Conservation (phyloP, 768 basidiomycete genomes). For the Amanita rubescens region DNA sequence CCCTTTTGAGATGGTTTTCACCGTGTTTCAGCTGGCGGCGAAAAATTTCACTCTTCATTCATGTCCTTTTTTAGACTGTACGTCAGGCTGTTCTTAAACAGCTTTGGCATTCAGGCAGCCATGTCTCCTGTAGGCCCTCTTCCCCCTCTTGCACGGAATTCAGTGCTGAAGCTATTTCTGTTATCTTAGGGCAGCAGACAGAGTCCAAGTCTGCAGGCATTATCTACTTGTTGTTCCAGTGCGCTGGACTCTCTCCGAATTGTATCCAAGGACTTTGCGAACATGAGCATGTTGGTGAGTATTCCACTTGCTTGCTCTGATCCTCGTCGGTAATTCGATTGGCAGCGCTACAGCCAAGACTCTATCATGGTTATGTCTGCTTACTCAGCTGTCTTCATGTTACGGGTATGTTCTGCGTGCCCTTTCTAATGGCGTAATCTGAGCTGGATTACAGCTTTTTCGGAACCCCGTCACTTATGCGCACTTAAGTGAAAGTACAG, state of each 20-base stretch:
- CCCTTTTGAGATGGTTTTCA: slow-evolving; percentile 1
- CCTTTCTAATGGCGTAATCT: not conserved
- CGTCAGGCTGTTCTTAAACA: slow-evolving; percentile 77
- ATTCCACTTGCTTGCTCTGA: not conserved
- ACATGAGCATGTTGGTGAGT: slow-evolving; percentile 66
- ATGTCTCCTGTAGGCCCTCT: slow-evolving; percentile 42
- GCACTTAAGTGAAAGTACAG: slow-evolving; percentile 53
- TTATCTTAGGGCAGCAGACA: slow-evolving; percentile 42
- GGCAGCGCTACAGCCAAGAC: slow-evolving; percentile 78
- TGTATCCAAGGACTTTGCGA: slow-evolving; percentile 65
- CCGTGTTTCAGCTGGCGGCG: slow-evolving; percentile 49
- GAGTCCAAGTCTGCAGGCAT: slow-evolving; percentile 57
- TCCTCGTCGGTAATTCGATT: slow-evolving; percentile 9
- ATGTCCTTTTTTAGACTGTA: slow-evolving; percentile 71
- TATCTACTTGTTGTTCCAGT: slow-evolving; percentile 67
- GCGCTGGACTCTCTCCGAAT: slow-evolving; percentile 66
- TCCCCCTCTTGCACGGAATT: not conserved
- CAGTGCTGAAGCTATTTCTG: slow-evolving; percentile 1
- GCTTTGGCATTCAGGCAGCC: slow-evolving; percentile 67
- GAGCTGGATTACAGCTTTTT: slow-evolving; percentile 43
- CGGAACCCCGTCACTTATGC: slow-evolving; percentile 52
- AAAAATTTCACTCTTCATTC: slow-evolving; percentile 70
- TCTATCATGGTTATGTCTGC: slow-evolving; percentile 82
- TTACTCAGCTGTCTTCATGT: slow-evolving; percentile 73
- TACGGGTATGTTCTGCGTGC: slow-evolving; percentile 43